These are phyloP conservation scores for Rhodotorula toruloides DNA, from an alignment of 768 basidiomycete species.

Conservation along the genomic window DNA sequence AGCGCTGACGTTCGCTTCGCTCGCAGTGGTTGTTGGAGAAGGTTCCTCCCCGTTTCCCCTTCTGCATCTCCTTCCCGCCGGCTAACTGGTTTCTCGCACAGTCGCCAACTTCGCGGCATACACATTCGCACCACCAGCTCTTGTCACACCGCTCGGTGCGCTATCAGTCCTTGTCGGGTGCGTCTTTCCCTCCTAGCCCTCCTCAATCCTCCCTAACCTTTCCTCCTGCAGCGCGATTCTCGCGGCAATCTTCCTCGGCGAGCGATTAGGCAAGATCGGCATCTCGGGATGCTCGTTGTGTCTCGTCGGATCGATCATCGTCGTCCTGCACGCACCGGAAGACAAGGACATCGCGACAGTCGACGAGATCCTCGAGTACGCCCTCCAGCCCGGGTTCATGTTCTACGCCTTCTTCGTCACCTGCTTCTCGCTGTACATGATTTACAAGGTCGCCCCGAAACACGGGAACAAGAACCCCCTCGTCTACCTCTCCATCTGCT, in stretches of 20 bases:
- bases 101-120: conserved; percentile 81
- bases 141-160: conserved; percentile 97
- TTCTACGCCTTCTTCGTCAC: conserved; percentile 81
- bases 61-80: neutral
- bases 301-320: conserved; percentile 81
- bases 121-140: conserved; percentile 92
- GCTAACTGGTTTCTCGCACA: conserved; percentile 31
- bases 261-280: conserved; percentile 90
- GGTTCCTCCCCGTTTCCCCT: conserved; percentile 50
- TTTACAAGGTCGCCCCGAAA: conserved; percentile 73
- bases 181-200: conserved; percentile 42
- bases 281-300: conserved; percentile 78
- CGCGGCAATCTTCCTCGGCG: conserved; percentile 84
- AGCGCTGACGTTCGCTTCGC: neutral
- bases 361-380: conserved; percentile 85
- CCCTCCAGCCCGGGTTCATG: conserved; percentile 90
- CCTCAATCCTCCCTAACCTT: neutral
- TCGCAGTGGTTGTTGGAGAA: conserved; percentile 84
- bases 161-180: conserved; percentile 94
- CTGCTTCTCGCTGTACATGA: conserved; percentile 76
- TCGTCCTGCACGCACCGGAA: conserved; percentile 92
- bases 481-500: conserved; percentile 94
- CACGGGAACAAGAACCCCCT: conserved; percentile 82
- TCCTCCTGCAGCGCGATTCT: conserved; percentile 70
- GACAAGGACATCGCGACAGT: conserved; percentile 90